phyloP scores from a whole-genome alignment of 345 rosid species.

The Bruguiera sexangula region DNA sequence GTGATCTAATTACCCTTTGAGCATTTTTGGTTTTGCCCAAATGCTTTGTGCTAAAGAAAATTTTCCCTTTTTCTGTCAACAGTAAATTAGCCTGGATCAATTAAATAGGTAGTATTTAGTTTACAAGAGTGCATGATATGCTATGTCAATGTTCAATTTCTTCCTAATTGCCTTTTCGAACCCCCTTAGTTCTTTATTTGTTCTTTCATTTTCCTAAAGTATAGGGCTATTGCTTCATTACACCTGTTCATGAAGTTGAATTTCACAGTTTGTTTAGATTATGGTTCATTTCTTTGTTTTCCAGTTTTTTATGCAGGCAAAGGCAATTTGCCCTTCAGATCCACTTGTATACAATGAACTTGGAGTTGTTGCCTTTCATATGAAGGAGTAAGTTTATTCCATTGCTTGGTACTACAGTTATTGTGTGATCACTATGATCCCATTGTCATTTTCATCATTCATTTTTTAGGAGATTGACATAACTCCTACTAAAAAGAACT shows the following conservation, averaged over 20 bases:
- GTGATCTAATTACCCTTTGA: background rate
- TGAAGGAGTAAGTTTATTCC: slow-evolving; percentile 75
- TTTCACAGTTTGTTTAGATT: background rate
- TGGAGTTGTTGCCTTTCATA: slow-evolving; percentile 92
- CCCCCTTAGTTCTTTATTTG: background rate
- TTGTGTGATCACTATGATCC: background rate
- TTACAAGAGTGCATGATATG: no score
- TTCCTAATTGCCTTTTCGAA: background rate
- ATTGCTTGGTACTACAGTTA: background rate
- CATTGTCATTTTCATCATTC: background rate
- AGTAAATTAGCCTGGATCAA: background rate
- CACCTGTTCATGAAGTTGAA: no score
- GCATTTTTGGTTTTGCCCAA: background rate
- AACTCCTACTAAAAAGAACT: no score
- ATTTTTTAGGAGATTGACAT: slow-evolving; percentile 1
- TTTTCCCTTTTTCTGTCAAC: background rate
- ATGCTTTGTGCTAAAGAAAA: background rate
- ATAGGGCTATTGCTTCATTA: no score
- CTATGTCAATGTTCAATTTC: no score
- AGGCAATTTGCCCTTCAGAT: slow-evolving; percentile 81
- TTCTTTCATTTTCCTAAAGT: background rate
- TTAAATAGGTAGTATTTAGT: no score
- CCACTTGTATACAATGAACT: slow-evolving; percentile 96
- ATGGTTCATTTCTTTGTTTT: slow-evolving; percentile 19
- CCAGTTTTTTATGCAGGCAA: slow-evolving; percentile 95